These are phyloP conservation scores for Phytophthora tubulina DNA, from an alignment of 352 stramenopile genomes.

Conservation along the genomic window DNA sequence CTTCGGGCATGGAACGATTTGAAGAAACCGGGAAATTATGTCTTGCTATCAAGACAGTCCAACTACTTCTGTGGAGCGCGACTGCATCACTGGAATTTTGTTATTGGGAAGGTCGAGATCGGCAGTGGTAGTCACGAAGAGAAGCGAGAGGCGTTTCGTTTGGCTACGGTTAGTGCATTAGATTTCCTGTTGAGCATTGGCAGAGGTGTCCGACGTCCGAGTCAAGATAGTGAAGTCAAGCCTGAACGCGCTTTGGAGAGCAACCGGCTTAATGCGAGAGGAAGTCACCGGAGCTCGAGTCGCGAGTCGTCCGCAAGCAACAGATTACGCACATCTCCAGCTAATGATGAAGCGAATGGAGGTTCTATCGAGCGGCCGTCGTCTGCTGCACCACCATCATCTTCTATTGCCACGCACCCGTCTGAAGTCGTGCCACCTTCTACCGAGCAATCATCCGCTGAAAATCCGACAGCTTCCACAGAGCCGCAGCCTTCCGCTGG, in stretches of 20 bases:
- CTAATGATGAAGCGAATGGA: slow-evolving; percentile 9
- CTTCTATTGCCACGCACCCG: not conserved
- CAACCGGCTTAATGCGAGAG: slow-evolving; percentile 8
- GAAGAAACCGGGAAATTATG: slow-evolving; percentile 45
- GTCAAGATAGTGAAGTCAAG: slow-evolving; percentile 14
- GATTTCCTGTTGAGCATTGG: slow-evolving; percentile 49
- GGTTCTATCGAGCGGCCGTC: not conserved
- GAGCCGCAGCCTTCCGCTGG: not conserved
- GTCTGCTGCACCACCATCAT: not conserved
- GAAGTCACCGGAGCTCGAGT: slow-evolving; percentile 22
- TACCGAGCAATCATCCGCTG: not conserved
- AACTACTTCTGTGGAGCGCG: slow-evolving; percentile 60
- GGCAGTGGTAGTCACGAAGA: slow-evolving; percentile 70
- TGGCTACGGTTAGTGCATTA: slow-evolving; percentile 53
- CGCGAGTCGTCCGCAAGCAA: slow-evolving; percentile 18
- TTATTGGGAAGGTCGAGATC: slow-evolving; percentile 71
- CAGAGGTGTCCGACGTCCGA: slow-evolving; percentile 12
- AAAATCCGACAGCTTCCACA: not conserved
- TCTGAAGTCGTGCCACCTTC: not conserved
- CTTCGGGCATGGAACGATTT: slow-evolving; percentile 63
- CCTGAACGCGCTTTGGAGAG: slow-evolving; percentile 6
- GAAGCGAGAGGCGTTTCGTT: slow-evolving; percentile 58
- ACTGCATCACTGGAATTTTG: slow-evolving; percentile 73
- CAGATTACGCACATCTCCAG: slow-evolving; percentile 2
- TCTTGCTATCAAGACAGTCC: slow-evolving; percentile 52